These are phyloP conservation scores for Diaporthe ampelina DNA, from an alignment of 2,329 filamentous ascomycete genomes.

Conservation along the genomic window DNA sequence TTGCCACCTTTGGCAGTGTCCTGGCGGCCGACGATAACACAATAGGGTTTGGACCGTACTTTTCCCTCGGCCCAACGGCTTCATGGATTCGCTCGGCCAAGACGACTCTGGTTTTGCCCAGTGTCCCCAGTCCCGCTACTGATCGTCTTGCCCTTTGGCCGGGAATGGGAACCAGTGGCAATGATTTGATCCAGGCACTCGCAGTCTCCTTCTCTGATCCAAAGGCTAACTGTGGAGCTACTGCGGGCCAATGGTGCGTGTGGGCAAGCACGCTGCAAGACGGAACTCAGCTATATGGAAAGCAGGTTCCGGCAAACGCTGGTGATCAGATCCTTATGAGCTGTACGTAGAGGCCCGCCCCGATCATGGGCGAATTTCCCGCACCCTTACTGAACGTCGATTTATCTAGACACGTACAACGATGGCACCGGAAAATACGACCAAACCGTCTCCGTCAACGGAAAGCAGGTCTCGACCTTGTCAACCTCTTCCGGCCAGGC, in stretches of 20 bases:
- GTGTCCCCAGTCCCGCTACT: neutral
- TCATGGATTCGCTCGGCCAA: constrained; percentile 31
- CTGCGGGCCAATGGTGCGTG: constrained; percentile 23
- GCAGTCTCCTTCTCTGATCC: constrained; percentile 22
- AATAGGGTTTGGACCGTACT: constrained; percentile 22
- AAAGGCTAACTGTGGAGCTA: constrained; percentile 19
- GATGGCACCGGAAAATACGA: constrained; percentile 25
- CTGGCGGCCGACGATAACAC: neutral
- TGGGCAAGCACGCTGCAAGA: constrained; percentile 27
- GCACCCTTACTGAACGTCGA: neutral
- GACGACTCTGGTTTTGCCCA: constrained; percentile 29
- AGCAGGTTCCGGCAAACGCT: constrained; percentile 5
- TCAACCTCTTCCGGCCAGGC: constrained; percentile 29
- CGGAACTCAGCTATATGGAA: constrained; percentile 18
- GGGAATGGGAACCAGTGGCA: constrained; percentile 28
- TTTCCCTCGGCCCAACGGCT: constrained; percentile 23
- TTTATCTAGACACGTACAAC: constrained; percentile 12
- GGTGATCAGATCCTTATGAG: constrained; percentile 21
- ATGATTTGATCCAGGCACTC: constrained; percentile 28
- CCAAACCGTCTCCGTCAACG: constrained; percentile 24
- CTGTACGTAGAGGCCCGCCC: constrained; percentile 2
- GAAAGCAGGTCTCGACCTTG: constrained; percentile 16
- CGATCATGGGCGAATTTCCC: too few relatives aligned
- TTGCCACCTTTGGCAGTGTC: neutral
- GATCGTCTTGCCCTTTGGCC: constrained; percentile 21